Evolutionary conservation across 441 rosid genomes (phyloP).

Genomic region (Croton laevigatus): DNA sequence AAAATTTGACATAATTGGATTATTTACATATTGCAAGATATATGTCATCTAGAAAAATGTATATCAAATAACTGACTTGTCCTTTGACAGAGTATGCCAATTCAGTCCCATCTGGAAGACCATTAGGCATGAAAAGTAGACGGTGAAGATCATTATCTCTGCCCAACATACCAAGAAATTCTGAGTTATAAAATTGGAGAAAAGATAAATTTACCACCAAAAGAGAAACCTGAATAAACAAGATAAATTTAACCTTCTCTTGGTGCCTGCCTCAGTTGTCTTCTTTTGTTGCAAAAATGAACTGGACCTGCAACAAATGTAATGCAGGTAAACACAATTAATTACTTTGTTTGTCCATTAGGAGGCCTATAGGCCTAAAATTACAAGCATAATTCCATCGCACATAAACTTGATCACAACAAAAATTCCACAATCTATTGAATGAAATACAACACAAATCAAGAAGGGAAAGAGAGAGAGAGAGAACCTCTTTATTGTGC

Average conservation of each 20-base stretch:
- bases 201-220: neutral
- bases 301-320: slow-evolving; percentile 42
- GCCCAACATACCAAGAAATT: slow-evolving; percentile 17
- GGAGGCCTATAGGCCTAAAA: neutral
- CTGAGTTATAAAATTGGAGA: slow-evolving; percentile 9
- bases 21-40: neutral
- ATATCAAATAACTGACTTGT: slow-evolving; percentile 48
- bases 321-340: slow-evolving; percentile 20
- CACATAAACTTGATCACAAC: neutral
- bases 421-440: neutral
- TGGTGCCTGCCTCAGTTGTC: slow-evolving; percentile 56
- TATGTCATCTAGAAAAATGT: neutral
- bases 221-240: slow-evolving; percentile 4
- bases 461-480: neutral
- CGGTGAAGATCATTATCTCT: slow-evolving; percentile 96
- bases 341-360: neutral
- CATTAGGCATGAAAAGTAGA: slow-evolving; percentile 81
- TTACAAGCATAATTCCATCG: neutral
- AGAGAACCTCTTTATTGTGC: slow-evolving; percentile 50
- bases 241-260: slow-evolving; percentile 53
- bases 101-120: slow-evolving; percentile 90
- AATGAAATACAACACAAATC: neutral
- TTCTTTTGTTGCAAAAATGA: slow-evolving; percentile 51
- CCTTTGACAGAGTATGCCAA: slow-evolving; percentile 84
- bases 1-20: slow-evolving; percentile 11